Percentiles rank a stretch among this genome's conserved stretches.
Conservation (phyloP, 805 yeast species). For the Saturnispora kantuleensis region DNA sequence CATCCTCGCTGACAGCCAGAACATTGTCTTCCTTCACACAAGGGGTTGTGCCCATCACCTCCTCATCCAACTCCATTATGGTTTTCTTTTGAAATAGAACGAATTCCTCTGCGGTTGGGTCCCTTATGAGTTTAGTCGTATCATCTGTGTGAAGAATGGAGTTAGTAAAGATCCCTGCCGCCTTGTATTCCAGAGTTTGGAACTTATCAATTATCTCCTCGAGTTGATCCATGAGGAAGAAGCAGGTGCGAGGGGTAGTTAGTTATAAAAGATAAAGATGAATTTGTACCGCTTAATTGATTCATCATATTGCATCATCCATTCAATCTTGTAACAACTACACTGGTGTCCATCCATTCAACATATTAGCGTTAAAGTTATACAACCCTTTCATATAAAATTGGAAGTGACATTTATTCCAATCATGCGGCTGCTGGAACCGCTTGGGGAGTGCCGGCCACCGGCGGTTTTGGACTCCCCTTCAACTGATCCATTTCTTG, state of each 20-base stretch:
- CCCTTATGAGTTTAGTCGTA: slow-evolving; percentile 13
- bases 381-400: neutral
- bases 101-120: slow-evolving; percentile 12
- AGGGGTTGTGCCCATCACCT: slow-evolving; percentile 3
- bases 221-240: neutral
- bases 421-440: no score
- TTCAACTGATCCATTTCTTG: slow-evolving; percentile 10
- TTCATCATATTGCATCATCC: neutral
- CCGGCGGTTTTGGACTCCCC: neutral
- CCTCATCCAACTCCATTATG: slow-evolving; percentile 10
- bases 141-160: slow-evolving; percentile 11
- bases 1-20: no score
- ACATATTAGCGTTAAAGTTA: neutral
- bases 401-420: no score
- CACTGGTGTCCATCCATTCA: no score
- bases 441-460: no score
- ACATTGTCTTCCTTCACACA: no score
- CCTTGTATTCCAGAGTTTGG: slow-evolving; percentile 1
- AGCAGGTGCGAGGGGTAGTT: neutral
- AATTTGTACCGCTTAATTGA: no score
- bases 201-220: neutral
- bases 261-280: neutral
- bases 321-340: neutral
- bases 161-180: slow-evolving; percentile 11
- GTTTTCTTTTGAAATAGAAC: slow-evolving; percentile 9